A percentile compares a stretch with the other conserved stretches of the same genome.
Conservation (phyloP, 352 stramenopile species). For the Pythium insidiosum region DNA sequence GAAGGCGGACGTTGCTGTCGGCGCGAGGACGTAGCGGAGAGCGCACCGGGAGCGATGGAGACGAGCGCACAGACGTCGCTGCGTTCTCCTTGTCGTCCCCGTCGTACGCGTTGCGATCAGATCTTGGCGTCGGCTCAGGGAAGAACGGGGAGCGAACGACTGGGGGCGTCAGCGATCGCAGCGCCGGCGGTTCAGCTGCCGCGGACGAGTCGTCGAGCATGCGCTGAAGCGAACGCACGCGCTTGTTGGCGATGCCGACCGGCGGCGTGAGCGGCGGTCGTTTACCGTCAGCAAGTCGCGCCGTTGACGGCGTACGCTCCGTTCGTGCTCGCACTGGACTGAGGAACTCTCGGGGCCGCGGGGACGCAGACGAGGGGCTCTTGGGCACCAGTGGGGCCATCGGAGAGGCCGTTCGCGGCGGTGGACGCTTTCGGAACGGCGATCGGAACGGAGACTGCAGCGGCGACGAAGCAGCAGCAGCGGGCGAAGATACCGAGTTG, state of each 20-base stretch:
- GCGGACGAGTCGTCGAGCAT: conserved; percentile 61
- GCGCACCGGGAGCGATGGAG: too few species aligned
- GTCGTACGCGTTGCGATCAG: too few species aligned
- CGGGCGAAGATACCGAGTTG: conserved; percentile 25
- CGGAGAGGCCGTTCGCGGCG: conserved; percentile 12
- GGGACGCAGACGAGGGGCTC: conserved; percentile 15
- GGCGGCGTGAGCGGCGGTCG: too few species aligned
- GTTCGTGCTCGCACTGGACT: conserved; percentile 29
- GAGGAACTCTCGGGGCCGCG: conserved; percentile 48
- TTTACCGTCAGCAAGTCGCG: conserved; percentile 3
- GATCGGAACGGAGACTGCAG: conserved; percentile 63
- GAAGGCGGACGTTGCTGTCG: too few species aligned
- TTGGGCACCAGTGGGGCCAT: conserved; percentile 14
- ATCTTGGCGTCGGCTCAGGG: conserved; percentile 1
- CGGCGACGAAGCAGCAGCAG: conserved; percentile 40
- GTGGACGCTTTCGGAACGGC: conserved; percentile 63
- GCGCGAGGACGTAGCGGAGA: too few species aligned
- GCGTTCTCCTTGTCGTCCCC: too few species aligned
- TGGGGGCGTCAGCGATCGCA: conserved; percentile 1
- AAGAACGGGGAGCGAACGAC: conserved; percentile 18
- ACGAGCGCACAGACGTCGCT: too few species aligned
- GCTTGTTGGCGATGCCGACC: conserved; percentile 54
- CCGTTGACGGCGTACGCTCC: conserved; percentile 12
- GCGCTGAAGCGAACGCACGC: conserved; percentile 65
- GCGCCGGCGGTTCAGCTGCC: conserved; percentile 18